These are phyloP conservation scores for Diaporthe sp. DNA, from an alignment of 2,329 filamentous ascomycete genomes.

Conservation along the genomic window DNA sequence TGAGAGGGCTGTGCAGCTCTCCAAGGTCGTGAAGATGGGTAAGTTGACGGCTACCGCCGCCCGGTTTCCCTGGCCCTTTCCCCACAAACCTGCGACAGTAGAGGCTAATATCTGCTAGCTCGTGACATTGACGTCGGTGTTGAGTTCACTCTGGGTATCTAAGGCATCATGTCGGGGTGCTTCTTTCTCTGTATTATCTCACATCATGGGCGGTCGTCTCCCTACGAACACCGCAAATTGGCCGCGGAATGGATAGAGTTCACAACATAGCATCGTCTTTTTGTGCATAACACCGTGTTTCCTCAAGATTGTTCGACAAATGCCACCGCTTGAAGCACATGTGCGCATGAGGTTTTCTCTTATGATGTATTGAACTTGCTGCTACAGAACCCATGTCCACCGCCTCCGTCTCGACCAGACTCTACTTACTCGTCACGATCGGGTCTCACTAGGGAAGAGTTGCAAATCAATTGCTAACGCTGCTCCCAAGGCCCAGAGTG, in stretches of 20 bases:
- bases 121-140: conserved; percentile 98
- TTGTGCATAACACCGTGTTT: conserved; percentile 6
- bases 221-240: background rate
- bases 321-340: background rate
- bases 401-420: background rate
- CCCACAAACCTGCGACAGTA: conserved; percentile 27
- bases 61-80: background rate
- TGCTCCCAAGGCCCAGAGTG: background rate
- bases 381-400: background rate
- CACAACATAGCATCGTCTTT: conserved; percentile 24
- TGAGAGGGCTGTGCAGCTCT: conserved; percentile 98
- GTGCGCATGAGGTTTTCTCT: background rate
- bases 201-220: conserved; percentile 25
- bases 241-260: conserved; percentile 31
- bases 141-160: conserved; percentile 95
- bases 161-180: conserved; percentile 52
- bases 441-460: background rate
- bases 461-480: background rate
- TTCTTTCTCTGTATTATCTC: conserved; percentile 37
- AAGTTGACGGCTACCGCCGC: conserved; percentile 56
- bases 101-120: conserved; percentile 61
- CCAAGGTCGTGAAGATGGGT: conserved; percentile 99
- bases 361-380: background rate
- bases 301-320: background rate
- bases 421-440: background rate